These are phyloP conservation scores for Taphrina wiesneri DNA, from an alignment of 1,139 yeast genomes.

Conservation along the genomic window DNA sequence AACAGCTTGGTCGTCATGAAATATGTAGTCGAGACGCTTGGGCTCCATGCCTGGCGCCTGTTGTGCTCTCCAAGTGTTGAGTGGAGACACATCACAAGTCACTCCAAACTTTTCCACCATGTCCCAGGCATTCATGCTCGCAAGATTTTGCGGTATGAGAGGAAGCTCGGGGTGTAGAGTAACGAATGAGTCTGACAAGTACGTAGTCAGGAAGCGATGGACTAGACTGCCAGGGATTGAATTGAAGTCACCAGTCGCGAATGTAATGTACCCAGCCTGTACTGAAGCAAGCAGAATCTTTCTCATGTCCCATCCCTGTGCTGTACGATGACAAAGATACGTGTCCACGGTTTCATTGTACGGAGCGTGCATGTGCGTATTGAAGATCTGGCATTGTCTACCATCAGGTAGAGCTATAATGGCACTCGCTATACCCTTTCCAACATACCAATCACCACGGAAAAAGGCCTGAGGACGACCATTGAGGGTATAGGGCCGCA, in stretches of 20 bases:
- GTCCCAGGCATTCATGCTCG: slow-evolving; percentile 58
- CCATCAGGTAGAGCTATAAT: slow-evolving; percentile 56
- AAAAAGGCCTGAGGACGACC: slow-evolving; percentile 92
- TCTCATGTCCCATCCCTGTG: slow-evolving; percentile 96
- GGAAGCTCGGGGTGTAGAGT: slow-evolving; percentile 54
- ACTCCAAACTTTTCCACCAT: slow-evolving; percentile 75
- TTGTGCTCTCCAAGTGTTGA: slow-evolving; percentile 81
- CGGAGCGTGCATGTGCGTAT: slow-evolving; percentile 97
- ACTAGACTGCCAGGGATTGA: slow-evolving; percentile 86
- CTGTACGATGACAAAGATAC: slow-evolving; percentile 82
- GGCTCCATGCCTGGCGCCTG: slow-evolving; percentile 63
- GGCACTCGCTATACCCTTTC: slow-evolving; percentile 82
- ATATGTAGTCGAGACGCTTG: slow-evolving; percentile 84
- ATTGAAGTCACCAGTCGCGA: slow-evolving; percentile 91
- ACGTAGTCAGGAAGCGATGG: slow-evolving; percentile 66
- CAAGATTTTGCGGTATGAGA: slow-evolving; percentile 41
- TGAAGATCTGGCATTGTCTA: slow-evolving; percentile 71
- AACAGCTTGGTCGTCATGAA: slow-evolving; percentile 62
- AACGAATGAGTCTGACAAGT: slow-evolving; percentile 82
- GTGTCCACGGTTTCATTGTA: slow-evolving; percentile 88
- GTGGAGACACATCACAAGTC: slow-evolving; percentile 75
- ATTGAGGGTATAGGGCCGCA: slow-evolving; percentile 83
- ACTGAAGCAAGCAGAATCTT: slow-evolving; percentile 62
- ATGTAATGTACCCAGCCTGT: slow-evolving; percentile 76
- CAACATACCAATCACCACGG: slow-evolving; percentile 97